Percentiles rank a stretch among this genome's conserved stretches.
These are phyloP conservation scores for Suillus fuscotomentosus DNA, from an alignment of 768 basidiomycete genomes.

Conservation along the genomic window DNA sequence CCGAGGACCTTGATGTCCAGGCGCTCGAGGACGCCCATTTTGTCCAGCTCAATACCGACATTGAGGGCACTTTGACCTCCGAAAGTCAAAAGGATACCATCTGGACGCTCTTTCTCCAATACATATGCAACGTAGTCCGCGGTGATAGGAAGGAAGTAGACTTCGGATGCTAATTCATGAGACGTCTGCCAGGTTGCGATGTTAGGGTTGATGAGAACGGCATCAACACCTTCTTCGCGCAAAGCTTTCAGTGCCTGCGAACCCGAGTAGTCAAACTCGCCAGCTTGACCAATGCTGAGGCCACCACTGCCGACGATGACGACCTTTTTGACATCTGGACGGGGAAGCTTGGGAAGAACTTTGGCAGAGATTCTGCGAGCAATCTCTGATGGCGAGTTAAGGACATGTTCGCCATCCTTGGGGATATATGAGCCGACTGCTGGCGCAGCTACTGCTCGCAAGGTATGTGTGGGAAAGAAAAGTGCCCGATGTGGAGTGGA, in stretches of 20 bases:
- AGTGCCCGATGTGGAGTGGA: conserved; percentile 36
- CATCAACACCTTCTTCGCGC: conserved; percentile 90
- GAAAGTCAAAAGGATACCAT: conserved; percentile 95
- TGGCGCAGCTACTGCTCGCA: conserved; percentile 70
- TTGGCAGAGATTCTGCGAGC: conserved; percentile 92
- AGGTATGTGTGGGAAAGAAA: conserved; percentile 46
- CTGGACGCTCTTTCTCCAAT: conserved; percentile 96
- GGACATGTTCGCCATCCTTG: conserved; percentile 67
- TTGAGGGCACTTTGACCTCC: conserved; percentile 98
- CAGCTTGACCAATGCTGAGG: conserved; percentile 95
- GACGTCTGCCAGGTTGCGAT: conserved; percentile 99
- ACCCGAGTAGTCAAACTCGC: conserved; percentile 99
- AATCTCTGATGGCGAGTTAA: conserved; percentile 93
- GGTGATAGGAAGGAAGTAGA: conserved; percentile 97
- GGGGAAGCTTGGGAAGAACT: conserved; percentile 88
- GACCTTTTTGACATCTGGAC: conserved; percentile 91
- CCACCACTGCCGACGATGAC: conserved; percentile 96
- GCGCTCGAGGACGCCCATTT: conserved; percentile 93
- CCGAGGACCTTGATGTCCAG: conserved; percentile 92
- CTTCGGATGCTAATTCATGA: conserved; percentile 93
- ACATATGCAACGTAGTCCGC: conserved; percentile 98
- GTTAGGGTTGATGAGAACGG: conserved; percentile 97
- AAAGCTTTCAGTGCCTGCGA: conserved; percentile 99
- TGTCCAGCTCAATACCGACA: conserved; percentile 94
- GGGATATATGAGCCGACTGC: conserved; percentile 69